Percentiles rank a stretch among this genome's conserved stretches.
Evolutionary conservation across 768 basidiomycete species (phyloP).

Genomic region (Grammothele lineata): DNA sequence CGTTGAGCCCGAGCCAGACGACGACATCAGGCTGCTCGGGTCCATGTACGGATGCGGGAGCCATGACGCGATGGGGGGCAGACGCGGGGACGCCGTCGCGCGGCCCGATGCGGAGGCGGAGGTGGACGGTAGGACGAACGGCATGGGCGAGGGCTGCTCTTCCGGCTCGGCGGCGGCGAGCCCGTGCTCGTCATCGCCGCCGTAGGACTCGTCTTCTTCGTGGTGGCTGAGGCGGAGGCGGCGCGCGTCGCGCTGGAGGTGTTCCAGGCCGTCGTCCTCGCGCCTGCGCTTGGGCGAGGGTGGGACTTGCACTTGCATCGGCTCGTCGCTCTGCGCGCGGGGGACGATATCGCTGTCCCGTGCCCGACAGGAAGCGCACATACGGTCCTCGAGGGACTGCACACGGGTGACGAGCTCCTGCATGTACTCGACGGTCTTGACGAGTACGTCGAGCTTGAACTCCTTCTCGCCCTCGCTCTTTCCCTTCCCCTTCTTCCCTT

Average conservation of each 20-base stretch:
- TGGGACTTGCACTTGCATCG: background rate
- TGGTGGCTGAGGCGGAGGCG: slow-evolving; percentile 1
- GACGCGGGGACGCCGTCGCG: slow-evolving; percentile 31
- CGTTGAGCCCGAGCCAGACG: slow-evolving; percentile 7
- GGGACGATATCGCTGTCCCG: background rate
- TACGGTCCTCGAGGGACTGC: slow-evolving; percentile 28
- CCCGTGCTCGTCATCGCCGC: slow-evolving; percentile 18
- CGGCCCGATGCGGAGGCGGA: background rate
- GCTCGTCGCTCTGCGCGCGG: background rate
- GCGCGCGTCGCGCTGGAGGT: background rate
- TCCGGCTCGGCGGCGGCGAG: slow-evolving; percentile 10
- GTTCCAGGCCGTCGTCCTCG: background rate
- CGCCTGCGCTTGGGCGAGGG: slow-evolving; percentile 22
- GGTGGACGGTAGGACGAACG: slow-evolving; percentile 4
- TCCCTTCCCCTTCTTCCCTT: slow-evolving; percentile 60
- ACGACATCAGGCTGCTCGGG: slow-evolving; percentile 22
- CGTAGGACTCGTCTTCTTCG: slow-evolving; percentile 14
- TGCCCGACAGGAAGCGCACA: slow-evolving; percentile 7
- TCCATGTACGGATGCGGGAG: slow-evolving; percentile 37
- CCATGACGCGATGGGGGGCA: slow-evolving; percentile 71
- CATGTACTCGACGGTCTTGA: slow-evolving; percentile 76
- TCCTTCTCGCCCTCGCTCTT: slow-evolving; percentile 66
- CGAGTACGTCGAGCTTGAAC: slow-evolving; percentile 89
- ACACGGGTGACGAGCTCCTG: slow-evolving; percentile 63
- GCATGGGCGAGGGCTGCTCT: slow-evolving; percentile 21